Conservation (phyloP, 192 early-diverging fungal species). For the Gaertneriomyces sp. region DNA sequence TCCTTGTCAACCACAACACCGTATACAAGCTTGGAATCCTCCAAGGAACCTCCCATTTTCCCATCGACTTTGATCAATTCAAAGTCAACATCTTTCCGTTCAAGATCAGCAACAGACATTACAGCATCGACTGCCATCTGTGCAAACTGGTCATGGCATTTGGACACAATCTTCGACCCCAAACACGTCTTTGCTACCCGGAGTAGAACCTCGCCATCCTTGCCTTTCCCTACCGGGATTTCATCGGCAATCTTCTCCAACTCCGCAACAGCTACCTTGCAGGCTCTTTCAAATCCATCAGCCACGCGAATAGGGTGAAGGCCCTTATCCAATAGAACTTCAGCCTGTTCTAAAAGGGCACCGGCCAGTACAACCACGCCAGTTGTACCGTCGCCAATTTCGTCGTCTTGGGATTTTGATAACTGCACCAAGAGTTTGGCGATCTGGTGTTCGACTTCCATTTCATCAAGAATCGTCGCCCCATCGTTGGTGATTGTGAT, state of each 20-base stretch:
- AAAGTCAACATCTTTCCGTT: constrained; percentile 99
- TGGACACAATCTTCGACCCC: constrained; percentile 99
- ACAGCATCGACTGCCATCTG: constrained; percentile 98
- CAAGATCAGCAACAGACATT: constrained; percentile 94
- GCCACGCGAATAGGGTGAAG: constrained; percentile 99
- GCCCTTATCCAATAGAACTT: constrained; percentile 88
- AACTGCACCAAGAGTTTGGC: constrained; percentile 96
- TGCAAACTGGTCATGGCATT: constrained; percentile 97
- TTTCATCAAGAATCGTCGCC: constrained; percentile 94
- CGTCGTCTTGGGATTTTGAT: constrained; percentile 98
- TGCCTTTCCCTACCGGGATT: constrained; percentile 75
- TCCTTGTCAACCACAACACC: constrained; percentile 99
- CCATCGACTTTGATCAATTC: constrained; percentile 99
- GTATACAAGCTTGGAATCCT: constrained; percentile 87
- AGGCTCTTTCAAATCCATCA: constrained; percentile 97
- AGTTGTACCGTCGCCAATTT: constrained; percentile 99
- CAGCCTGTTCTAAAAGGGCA: constrained; percentile 94
- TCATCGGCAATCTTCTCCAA: constrained; percentile 89
- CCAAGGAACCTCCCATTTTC: constrained; percentile 94
- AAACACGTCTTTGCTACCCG: constrained; percentile 95
- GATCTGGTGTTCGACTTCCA: constrained; percentile 99
- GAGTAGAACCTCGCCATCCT: constrained; percentile 76
- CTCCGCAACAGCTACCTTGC: constrained; percentile 87
- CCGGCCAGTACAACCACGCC: constrained; percentile 99
- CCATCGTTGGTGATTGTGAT: constrained; percentile 99